These are phyloP conservation scores for Thraustochytrium sp. DNA, from an alignment of 352 stramenopile genomes.

Conservation along the genomic window DNA sequence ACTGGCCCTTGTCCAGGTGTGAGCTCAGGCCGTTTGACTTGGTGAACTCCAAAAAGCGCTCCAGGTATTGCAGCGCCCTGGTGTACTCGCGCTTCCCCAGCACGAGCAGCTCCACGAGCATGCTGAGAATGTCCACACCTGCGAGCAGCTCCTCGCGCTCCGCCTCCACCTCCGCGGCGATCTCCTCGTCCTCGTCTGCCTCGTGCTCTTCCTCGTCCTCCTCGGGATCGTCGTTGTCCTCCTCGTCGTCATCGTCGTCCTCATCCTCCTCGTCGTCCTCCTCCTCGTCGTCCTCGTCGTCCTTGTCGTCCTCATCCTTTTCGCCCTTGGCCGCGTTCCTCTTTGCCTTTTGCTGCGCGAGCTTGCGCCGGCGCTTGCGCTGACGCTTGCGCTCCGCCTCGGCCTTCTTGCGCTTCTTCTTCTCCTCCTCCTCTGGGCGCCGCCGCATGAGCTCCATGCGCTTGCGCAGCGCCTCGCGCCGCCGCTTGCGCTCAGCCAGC, in stretches of 20 bases:
- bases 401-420: not conserved
- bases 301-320: not conserved
- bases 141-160: slow-evolving; percentile 8
- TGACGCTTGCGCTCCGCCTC: too few relatives aligned
- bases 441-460: not conserved
- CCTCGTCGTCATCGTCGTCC: not conserved
- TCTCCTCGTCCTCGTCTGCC: not conserved
- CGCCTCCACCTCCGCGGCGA: not conserved
- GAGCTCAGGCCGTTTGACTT: not conserved
- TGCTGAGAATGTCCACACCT: slow-evolving; percentile 40
- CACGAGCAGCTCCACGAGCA: not conserved
- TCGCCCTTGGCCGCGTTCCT: too few relatives aligned
- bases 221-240: too few relatives aligned
- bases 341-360: too few relatives aligned
- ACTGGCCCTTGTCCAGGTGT: slow-evolving; percentile 2
- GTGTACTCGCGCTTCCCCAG: not conserved
- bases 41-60: slow-evolving; percentile 23
- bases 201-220: not conserved
- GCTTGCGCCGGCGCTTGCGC: not conserved
- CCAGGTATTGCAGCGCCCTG: not conserved
- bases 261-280: not conserved
- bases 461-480: not conserved
- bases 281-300: not conserved
- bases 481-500: not conserved
- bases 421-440: not conserved